These are phyloP conservation scores for Dictyostelium purpureum DNA, from an alignment of 78 protist species.

Conservation along the genomic window DNA sequence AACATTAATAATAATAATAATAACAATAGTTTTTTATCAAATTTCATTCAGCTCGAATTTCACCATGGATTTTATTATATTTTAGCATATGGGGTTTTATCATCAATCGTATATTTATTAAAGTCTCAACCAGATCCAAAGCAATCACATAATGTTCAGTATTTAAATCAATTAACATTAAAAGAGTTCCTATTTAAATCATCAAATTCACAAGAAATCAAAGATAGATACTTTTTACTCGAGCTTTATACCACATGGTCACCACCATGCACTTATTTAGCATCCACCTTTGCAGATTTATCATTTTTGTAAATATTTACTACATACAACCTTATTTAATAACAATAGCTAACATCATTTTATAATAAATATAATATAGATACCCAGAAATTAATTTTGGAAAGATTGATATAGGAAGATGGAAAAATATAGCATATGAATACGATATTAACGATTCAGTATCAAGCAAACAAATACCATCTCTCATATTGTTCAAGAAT, in stretches of 20 bases:
- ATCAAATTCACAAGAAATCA: not conserved
- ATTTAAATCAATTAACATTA: slow-evolving; percentile 33
- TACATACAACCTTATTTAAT: not conserved
- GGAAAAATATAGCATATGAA: slow-evolving; percentile 20
- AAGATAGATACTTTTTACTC: not conserved
- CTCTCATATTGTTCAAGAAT: slow-evolving; percentile 34
- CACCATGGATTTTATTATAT: not conserved
- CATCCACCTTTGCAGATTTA: slow-evolving; percentile 27
- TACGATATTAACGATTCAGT: slow-evolving; percentile 33
- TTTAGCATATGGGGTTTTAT: not conserved
- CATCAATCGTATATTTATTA: not conserved
- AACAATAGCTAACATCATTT: not conserved
- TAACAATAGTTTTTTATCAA: not conserved
- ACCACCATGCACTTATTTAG: slow-evolving; percentile 39
- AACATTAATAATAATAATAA: not conserved
- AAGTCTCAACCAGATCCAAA: slow-evolving; percentile 2
- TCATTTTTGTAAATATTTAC: not conserved
- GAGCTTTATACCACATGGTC: slow-evolving; percentile 55
- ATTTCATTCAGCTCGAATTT: not conserved
- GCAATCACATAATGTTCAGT: not conserved
- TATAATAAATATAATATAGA: not conserved
- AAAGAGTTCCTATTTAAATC: not conserved
- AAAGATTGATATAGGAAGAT: slow-evolving; percentile 43
- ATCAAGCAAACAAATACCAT: slow-evolving; percentile 51
- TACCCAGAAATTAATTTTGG: slow-evolving; percentile 23